Evolutionary conservation across 2,329 filamentous ascomycete species (phyloP), one percentile per base, ranked within the genome.

Genomic region (Colletotrichum scovillei): DNA sequence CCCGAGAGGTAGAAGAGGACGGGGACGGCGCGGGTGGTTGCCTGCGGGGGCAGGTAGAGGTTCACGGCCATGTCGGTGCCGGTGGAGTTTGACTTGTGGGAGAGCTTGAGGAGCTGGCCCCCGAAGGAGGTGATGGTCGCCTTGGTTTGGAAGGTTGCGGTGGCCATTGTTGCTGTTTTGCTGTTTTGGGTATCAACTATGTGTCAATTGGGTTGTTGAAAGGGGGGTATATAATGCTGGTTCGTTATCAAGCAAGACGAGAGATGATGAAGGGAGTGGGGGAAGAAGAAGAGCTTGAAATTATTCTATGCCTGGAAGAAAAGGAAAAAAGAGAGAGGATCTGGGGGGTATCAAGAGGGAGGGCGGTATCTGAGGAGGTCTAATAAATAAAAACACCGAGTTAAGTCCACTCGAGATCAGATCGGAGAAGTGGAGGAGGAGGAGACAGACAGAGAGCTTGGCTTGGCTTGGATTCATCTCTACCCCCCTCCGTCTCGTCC

Each of bases 1-100:
- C 97, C 97, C 16, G 96, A 96, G 72, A 99, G 92, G 85, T 96
- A 99, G 85, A 98, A 92, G 72, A 99, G 90, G 35, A 98, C 90
- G 28, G 97, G 97, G 2, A 95, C 91, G 53, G 88, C 86, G 63
- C 83, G 78, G 19, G 83, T 78, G 75, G 88, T 84, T 69, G 94
- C 91, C 78, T 92, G 88, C 2, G 94, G 91, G 28, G 97, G 97
- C 4, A 99, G 89, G 87, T 94, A 99, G 78, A 99, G 89, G 86
- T 97, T 97, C 80, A 98, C 90, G 81, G 90, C 91, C 96, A 98
- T 99, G 79, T 95, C 92, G 77, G 95, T 98, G 78, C 90, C 91
- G 70, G 95, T 97, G 74, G 91, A 89, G 76, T 89, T 86, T 69
- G 95, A 95, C 81, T 92, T 85, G 89, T 99, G 97, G 78, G 92